These are phyloP conservation scores for Didymella sp. DNA, from an alignment of 2,329 filamentous ascomycete genomes.

Conservation along the genomic window DNA sequence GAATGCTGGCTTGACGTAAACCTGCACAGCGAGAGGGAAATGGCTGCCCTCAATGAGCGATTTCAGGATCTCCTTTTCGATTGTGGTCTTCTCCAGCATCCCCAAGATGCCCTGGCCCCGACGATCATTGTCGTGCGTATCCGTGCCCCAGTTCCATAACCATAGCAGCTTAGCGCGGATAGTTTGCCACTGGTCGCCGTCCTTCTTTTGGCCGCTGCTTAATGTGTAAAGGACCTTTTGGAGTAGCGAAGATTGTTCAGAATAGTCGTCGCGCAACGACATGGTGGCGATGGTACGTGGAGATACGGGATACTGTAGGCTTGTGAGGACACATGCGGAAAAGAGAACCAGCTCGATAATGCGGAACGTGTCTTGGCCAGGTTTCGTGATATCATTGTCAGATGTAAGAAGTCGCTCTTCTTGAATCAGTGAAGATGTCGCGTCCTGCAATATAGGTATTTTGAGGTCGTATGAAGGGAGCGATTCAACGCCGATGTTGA, in stretches of 20 bases:
- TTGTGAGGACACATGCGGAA: slow-evolving; percentile 54
- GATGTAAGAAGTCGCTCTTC: slow-evolving; percentile 61
- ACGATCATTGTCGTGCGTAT: slow-evolving; percentile 50
- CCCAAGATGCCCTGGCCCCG: slow-evolving; percentile 61
- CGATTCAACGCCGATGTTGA: slow-evolving; percentile 51
- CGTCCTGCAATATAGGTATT: slow-evolving; percentile 42
- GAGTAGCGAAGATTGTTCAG: slow-evolving; percentile 69
- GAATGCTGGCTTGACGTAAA: slow-evolving; percentile 66
- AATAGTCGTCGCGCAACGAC: slow-evolving; percentile 66
- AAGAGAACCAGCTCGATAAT: slow-evolving; percentile 69
- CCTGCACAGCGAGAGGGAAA: slow-evolving; percentile 65
- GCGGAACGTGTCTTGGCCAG: slow-evolving; percentile 61
- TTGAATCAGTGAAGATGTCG: slow-evolving; percentile 46
- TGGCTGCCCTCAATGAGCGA: slow-evolving; percentile 67
- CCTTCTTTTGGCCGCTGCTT: slow-evolving; percentile 61
- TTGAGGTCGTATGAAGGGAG: slow-evolving; percentile 53
- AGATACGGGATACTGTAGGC: slow-evolving; percentile 52
- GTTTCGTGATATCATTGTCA: slow-evolving; percentile 70
- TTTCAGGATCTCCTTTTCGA: slow-evolving; percentile 76
- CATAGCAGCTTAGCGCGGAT: slow-evolving; percentile 72
- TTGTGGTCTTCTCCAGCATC: slow-evolving; percentile 63
- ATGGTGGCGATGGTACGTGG: slow-evolving; percentile 62
- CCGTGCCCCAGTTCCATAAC: slow-evolving; percentile 74
- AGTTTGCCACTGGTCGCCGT: slow-evolving; percentile 60
- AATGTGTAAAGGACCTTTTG: slow-evolving; percentile 65